Evolutionary conservation across 108 stramenopile genomes (phyloP).

Genomic region (Nitzschia sp.): DNA sequence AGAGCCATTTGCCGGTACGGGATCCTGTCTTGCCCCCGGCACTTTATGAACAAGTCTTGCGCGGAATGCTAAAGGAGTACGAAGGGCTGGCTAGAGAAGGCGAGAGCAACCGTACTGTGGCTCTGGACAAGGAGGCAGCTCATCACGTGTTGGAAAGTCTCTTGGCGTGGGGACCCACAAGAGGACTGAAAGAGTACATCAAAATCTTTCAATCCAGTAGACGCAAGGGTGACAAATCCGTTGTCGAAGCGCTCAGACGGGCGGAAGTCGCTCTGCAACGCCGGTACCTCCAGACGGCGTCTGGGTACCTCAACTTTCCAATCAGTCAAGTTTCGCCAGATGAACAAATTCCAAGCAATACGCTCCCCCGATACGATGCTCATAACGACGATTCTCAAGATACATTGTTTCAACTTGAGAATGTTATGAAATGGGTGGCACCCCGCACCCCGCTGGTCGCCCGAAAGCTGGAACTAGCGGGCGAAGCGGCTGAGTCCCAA

Average conservation of each 20-base stretch:
- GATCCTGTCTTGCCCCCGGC: constrained; percentile 67
- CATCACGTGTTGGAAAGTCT: constrained; percentile 70
- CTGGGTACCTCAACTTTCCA: constrained; percentile 38
- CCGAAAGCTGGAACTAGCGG: background rate
- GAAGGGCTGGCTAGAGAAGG: constrained; percentile 20
- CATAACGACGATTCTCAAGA: constrained; percentile 30
- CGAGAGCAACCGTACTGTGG: background rate
- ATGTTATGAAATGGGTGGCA: constrained; percentile 9
- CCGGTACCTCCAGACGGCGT: constrained; percentile 38
- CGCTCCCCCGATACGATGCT: constrained; percentile 22
- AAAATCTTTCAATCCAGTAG: constrained; percentile 47
- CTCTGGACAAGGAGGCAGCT: constrained; percentile 38
- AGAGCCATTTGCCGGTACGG: constrained; percentile 78
- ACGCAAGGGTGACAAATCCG: constrained; percentile 14
- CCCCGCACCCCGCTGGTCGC: constrained; percentile 22
- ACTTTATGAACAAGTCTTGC: constrained; percentile 62
- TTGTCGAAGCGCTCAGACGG: constrained; percentile 2
- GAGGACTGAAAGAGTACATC: constrained; percentile 62
- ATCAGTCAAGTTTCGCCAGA: background rate
- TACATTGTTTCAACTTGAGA: constrained; percentile 19
- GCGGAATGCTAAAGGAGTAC: constrained; percentile 64
- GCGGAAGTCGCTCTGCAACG: constrained; percentile 31
- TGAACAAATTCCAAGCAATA: background rate
- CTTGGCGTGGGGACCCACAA: constrained; percentile 77
- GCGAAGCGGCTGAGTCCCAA: background rate